Evolutionary conservation across 441 rosid species (phyloP).

Genomic region (Daphne laureola): DNA sequence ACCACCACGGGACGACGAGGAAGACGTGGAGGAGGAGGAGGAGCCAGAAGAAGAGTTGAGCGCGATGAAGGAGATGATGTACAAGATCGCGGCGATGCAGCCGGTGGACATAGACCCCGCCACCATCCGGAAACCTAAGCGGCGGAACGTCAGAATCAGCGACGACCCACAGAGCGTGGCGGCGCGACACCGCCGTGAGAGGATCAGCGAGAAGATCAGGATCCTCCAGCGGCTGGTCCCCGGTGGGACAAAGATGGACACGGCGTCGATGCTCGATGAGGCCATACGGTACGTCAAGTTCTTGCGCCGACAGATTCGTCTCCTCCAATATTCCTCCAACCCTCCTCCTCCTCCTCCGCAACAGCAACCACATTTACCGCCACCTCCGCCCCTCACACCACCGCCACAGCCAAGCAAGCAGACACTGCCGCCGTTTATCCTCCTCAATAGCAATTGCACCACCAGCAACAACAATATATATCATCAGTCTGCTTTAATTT

Average conservation of each 20-base stretch:
- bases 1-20: constrained; percentile 7
- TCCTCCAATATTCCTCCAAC: constrained; percentile 38
- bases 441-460: background rate
- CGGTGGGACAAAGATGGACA: constrained; percentile 83
- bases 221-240: constrained; percentile 80
- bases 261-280: constrained; percentile 86
- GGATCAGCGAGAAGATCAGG: constrained; percentile 80
- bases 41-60: constrained; percentile 63
- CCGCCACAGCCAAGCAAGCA: background rate
- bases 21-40: constrained; percentile 23
- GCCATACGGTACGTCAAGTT: constrained; percentile 86
- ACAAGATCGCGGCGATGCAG: constrained; percentile 78
- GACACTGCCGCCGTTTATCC: constrained; percentile 7
- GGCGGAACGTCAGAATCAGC: constrained; percentile 73
- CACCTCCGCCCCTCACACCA: constrained; percentile 8
- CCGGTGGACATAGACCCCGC: constrained; percentile 80
- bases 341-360: constrained; percentile 13
- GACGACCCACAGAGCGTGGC: constrained; percentile 87
- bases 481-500: constrained; percentile 19
- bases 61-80: constrained; percentile 89
- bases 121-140: constrained; percentile 62
- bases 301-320: constrained; percentile 75
- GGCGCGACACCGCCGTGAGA: constrained; percentile 73
- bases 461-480: constrained; percentile 4
- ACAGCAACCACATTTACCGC: constrained; percentile 6